Percentiles rank a stretch among this genome's conserved stretches.
Evolutionary conservation across 306 rosid species (phyloP).

Genomic region (Quercus agrifolia): DNA sequence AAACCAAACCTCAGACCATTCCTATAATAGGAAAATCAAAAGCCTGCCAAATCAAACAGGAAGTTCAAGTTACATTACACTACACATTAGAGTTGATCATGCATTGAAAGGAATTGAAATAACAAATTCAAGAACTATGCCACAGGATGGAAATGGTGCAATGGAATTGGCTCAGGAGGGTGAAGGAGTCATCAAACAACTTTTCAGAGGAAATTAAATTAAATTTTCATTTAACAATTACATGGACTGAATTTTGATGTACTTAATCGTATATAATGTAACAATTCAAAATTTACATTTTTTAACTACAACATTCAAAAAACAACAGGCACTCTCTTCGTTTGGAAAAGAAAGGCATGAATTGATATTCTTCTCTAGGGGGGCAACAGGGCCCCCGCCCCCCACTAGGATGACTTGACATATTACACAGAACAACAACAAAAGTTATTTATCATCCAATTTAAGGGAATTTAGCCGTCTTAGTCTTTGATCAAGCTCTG

Average conservation of each 20-base stretch:
- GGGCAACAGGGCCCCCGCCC: constrained; percentile 27
- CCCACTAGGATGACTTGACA: constrained; percentile 20
- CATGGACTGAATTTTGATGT: constrained; percentile 23
- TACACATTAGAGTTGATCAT: too few species aligned
- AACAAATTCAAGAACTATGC: not conserved
- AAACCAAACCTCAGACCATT: too few species aligned
- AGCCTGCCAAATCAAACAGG: too few species aligned
- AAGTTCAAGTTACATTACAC: too few species aligned
- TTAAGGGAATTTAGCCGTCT: constrained; percentile 71
- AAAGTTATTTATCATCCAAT: constrained; percentile 44
- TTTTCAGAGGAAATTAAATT: not conserved
- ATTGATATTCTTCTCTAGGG: constrained; percentile 27
- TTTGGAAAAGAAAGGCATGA: constrained; percentile 5
- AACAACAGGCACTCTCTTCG: constrained; percentile 31
- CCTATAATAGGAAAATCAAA: too few species aligned
- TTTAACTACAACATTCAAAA: constrained; percentile 49
- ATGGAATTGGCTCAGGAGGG: not conserved
- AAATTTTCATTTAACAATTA: constrained; percentile 2
- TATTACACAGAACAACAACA: constrained; percentile 27
- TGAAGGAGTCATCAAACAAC: not conserved
- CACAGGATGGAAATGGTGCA: not conserved
- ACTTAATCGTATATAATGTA: constrained; percentile 26
- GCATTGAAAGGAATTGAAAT: too few species aligned
- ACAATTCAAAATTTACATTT: constrained; percentile 51
- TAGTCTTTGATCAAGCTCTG: constrained; percentile 85